Evolutionary conservation across 169 alveolate genomes (phyloP).

Genomic region (Eimeria falciformis): DNA sequence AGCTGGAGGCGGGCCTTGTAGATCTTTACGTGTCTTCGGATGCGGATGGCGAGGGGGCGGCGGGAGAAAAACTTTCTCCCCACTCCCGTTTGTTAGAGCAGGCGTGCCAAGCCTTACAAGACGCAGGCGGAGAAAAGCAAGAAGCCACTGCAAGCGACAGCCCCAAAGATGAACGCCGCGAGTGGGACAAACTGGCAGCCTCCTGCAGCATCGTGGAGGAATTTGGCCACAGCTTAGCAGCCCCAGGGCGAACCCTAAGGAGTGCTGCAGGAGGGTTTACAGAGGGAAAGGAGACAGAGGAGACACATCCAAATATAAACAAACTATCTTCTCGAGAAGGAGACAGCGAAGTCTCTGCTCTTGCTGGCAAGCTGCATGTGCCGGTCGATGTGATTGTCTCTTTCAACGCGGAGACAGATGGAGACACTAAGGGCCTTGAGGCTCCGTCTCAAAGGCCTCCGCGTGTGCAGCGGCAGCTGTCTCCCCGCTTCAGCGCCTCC

Average conservation of each 20-base stretch:
- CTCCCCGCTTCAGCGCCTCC: conserved; percentile 19
- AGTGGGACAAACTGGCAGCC: conserved; percentile 11
- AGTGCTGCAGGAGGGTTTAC: neutral
- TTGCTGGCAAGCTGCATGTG: conserved; percentile 7
- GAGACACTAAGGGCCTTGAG: neutral
- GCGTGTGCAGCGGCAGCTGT: neutral
- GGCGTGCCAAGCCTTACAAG: too few relatives aligned
- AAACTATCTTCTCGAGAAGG: too few relatives aligned
- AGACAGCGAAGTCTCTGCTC: neutral
- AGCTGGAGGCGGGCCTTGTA: conserved; percentile 64
- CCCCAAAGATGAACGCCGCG: neutral
- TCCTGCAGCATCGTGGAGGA: conserved; percentile 59
- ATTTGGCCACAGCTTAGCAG: too few relatives aligned
- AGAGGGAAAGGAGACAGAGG: neutral
- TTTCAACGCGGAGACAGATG: neutral
- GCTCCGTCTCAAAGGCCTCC: neutral
- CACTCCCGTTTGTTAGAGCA: too few relatives aligned
- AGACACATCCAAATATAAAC: too few relatives aligned
- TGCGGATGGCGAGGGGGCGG: neutral
- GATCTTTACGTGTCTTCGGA: conserved; percentile 29
- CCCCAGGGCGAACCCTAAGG: neutral
- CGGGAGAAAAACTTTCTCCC: too few relatives aligned
- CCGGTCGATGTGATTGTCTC: conserved; percentile 34
- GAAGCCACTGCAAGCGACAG: neutral
- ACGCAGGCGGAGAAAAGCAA: neutral